These are phyloP conservation scores for Brasenia schreberi DNA, from an alignment of 164 flowering plant genomes.

Conservation along the genomic window DNA sequence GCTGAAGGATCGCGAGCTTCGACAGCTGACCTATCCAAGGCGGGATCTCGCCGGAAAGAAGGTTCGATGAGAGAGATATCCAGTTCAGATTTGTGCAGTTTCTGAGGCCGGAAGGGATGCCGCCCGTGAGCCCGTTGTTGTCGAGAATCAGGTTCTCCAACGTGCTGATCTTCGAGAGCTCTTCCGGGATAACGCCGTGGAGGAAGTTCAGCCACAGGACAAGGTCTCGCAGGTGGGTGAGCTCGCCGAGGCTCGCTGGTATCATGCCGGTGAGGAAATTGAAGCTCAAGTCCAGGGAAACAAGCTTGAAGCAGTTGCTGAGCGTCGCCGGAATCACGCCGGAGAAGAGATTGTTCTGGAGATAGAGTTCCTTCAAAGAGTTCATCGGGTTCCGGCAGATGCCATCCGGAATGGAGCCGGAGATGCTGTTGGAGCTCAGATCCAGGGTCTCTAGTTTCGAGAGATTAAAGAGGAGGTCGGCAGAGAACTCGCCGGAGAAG, in stretches of 20 bases:
- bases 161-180: conserved; percentile 32
- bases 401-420: conserved; percentile 50
- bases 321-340: conserved; percentile 56
- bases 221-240: conserved; percentile 57
- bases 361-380: conserved; percentile 46
- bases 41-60: conserved; percentile 65
- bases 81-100: conserved; percentile 77
- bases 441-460: conserved; percentile 56
- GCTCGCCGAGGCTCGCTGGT: conserved; percentile 58
- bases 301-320: conserved; percentile 64
- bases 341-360: conserved; percentile 56
- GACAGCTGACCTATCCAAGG: conserved; percentile 47
- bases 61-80: conserved; percentile 87
- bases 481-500: conserved; percentile 45
- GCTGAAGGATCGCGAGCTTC: conserved; percentile 76
- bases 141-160: conserved; percentile 85
- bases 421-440: conserved; percentile 64
- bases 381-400: conserved; percentile 28
- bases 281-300: conserved; percentile 82
- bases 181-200: conserved; percentile 63
- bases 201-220: conserved; percentile 74
- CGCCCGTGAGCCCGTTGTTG: conserved; percentile 61
- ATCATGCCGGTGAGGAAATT: conserved; percentile 67
- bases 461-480: conserved; percentile 28
- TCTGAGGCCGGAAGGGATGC: conserved; percentile 60